Percentiles rank a stretch among this genome's conserved stretches.
Conservation (phyloP, 2,329 filamentous ascomycete species). For the Verticillium zaregamsianum region DNA sequence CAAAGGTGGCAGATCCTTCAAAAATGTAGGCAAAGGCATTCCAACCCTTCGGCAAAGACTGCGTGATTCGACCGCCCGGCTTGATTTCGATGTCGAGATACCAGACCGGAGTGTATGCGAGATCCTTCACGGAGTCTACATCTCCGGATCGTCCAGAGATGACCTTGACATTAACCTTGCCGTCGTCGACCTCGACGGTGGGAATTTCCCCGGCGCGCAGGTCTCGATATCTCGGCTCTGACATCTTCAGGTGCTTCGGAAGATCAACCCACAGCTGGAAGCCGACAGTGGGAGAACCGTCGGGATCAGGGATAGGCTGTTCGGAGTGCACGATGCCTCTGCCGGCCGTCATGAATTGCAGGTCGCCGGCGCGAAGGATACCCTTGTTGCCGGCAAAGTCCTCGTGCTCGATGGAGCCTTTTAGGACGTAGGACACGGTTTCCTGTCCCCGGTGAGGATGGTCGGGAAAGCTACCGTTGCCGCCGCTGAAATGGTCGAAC, state of each 20-base stretch:
- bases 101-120: slow-evolving; percentile 96
- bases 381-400: slow-evolving; percentile 85
- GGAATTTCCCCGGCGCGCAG: slow-evolving; percentile 77
- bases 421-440: slow-evolving; percentile 80
- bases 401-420: slow-evolving; percentile 83
- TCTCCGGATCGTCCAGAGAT: slow-evolving; percentile 86
- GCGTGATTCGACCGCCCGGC: slow-evolving; percentile 73
- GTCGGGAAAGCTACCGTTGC: slow-evolving; percentile 85
- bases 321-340: slow-evolving; percentile 90
- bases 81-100: slow-evolving; percentile 79
- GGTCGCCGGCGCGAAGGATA: slow-evolving; percentile 78
- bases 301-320: slow-evolving; percentile 78
- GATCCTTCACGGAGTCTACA: slow-evolving; percentile 79
- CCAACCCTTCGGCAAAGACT: slow-evolving; percentile 75
- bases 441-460: slow-evolving; percentile 83
- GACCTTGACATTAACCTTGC: slow-evolving; percentile 79
- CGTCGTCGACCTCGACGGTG: slow-evolving; percentile 61
- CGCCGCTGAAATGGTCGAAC: slow-evolving; percentile 87
- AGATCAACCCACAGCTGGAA: slow-evolving; percentile 96
- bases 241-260: slow-evolving; percentile 74
- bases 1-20: slow-evolving; percentile 66
- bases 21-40: slow-evolving; percentile 87
- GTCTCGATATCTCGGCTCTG: slow-evolving; percentile 90
- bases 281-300: slow-evolving; percentile 75
- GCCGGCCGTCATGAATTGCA: slow-evolving; percentile 98